phyloP scores from a whole-genome alignment of 2,329 filamentous ascomycete species.

The Phialophora chinensis region DNA sequence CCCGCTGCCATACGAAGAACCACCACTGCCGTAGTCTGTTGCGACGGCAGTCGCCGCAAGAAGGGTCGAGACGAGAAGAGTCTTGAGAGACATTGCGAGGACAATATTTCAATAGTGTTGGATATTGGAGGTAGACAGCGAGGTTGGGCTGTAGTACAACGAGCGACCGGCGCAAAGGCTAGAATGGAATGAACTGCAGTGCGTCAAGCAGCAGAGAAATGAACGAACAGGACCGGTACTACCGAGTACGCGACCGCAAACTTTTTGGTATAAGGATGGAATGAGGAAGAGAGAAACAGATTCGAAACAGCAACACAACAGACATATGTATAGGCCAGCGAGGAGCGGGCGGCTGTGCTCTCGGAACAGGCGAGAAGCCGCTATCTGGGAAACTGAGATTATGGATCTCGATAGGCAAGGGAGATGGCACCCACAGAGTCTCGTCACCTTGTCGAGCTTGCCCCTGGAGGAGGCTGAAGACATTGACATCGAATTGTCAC shows the following conservation, averaged over 20 bases:
- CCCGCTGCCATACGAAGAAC: background rate
- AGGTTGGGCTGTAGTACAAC: constrained; percentile 28
- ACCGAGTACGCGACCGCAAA: constrained; percentile 19
- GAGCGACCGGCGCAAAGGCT: constrained; percentile 37
- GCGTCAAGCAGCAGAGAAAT: constrained; percentile 38
- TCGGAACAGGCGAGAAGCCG: constrained; percentile 19
- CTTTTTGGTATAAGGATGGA: constrained; percentile 30
- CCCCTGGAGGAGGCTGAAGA: constrained; percentile 32
- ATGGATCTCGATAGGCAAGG: constrained; percentile 34
- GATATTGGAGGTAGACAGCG: constrained; percentile 10
- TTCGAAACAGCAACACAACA: constrained; percentile 25
- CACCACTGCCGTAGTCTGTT: constrained; percentile 15
- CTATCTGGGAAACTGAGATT: constrained; percentile 26
- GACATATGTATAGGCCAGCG: constrained; percentile 34
- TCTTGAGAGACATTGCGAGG: constrained; percentile 33
- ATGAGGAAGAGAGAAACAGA: constrained; percentile 26
- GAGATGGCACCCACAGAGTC: constrained; percentile 33
- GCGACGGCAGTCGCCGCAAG: constrained; percentile 31
- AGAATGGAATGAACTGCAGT: constrained; percentile 34
- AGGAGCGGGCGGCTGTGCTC: constrained; percentile 20
- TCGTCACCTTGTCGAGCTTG: constrained; percentile 32
- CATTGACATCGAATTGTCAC: constrained; percentile 23
- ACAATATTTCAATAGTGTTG: constrained; percentile 11
- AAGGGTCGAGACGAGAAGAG: constrained; percentile 28
- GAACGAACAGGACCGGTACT: constrained; percentile 32